Conservation (phyloP, 768 basidiomycete species). For the Podaxis sp. region DNA sequence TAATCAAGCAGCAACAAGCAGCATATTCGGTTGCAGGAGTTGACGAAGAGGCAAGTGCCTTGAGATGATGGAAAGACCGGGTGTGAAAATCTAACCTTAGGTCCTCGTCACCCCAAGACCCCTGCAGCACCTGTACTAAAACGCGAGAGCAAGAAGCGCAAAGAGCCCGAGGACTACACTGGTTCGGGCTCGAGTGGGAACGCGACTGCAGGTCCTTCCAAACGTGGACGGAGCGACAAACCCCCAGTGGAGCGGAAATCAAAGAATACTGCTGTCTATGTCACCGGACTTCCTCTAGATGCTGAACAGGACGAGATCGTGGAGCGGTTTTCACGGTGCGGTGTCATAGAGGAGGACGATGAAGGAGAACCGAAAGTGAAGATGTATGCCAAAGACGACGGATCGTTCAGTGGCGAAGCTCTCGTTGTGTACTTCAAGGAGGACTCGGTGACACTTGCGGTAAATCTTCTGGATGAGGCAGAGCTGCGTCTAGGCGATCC, state of each 20-base stretch:
- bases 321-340: constrained; percentile 89
- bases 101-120: constrained; percentile 44
- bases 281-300: constrained; percentile 79
- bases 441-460: constrained; percentile 85
- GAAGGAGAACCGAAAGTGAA: constrained; percentile 93
- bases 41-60: constrained; percentile 78
- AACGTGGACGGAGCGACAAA: constrained; percentile 63
- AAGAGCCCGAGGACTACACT: constrained; percentile 70
- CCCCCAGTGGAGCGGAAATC: constrained; percentile 57
- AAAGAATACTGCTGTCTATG: constrained; percentile 92
- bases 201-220: constrained; percentile 50
- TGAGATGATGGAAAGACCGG: constrained; percentile 11
- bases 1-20: constrained; percentile 87
- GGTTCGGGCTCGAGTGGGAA: constrained; percentile 36
- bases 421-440: constrained; percentile 97
- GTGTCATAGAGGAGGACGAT: constrained; percentile 91
- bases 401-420: constrained; percentile 90
- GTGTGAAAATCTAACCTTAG: constrained; percentile 15
- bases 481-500: constrained; percentile 84
- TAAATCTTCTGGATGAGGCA: constrained; percentile 86
- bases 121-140: constrained; percentile 85
- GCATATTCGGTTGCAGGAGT: constrained; percentile 92
- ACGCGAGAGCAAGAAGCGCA: constrained; percentile 79
- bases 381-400: constrained; percentile 87
- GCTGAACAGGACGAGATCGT: constrained; percentile 71